Evolutionary conservation across 2,329 filamentous ascomycete species (phyloP), one percentile per base, ranked within the genome.

Genomic region (Exophiala bonariae): DNA sequence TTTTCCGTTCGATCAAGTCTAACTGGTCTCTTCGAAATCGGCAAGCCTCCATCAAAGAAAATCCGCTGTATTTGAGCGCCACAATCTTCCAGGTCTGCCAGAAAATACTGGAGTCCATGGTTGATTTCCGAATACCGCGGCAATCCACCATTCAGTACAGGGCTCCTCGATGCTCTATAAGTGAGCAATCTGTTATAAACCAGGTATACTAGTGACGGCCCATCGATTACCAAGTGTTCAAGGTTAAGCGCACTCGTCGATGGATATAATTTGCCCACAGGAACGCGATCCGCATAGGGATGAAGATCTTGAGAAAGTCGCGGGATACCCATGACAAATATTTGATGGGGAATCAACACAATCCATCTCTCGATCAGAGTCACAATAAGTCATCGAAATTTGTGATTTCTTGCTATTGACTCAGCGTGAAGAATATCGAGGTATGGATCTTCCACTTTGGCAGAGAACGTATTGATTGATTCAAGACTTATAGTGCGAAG

Each of bases 41-140:
- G 92, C 1, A 97, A 75, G 46, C 81, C 84, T 11, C 90, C 90
- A 65, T 97, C 92, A 59, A 97, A 96, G 63, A 86, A 90, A 43
- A 96, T 37, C 77, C 56, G 83, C 87, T 56, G 23, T 9, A 41
- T 26, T 34, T 41, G 68, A 40, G 87, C 76, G 43, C 78, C 74
- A 47, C 76, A 73, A 3, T 60, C 60, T 40, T 73, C 70, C 13
- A 95, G 66, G 28, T 74, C 66, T 18, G 83, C 70, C 1, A 96
- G 72, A 76, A 85, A 92, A 17, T 65, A 63, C 41, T 85, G 64
- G 3, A 81, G 77, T 14, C 77, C 75, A 5, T 71, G 63, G 11
- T 80, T 83, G 34, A 93, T 74, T 33, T 85, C 73, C 9, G 71
- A 59, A 65, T 91, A 89, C 0, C 80, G 77, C 4, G 85, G 81